These are phyloP conservation scores for Candida pini DNA, from an alignment of 805 yeast genomes.

Conservation along the genomic window DNA sequence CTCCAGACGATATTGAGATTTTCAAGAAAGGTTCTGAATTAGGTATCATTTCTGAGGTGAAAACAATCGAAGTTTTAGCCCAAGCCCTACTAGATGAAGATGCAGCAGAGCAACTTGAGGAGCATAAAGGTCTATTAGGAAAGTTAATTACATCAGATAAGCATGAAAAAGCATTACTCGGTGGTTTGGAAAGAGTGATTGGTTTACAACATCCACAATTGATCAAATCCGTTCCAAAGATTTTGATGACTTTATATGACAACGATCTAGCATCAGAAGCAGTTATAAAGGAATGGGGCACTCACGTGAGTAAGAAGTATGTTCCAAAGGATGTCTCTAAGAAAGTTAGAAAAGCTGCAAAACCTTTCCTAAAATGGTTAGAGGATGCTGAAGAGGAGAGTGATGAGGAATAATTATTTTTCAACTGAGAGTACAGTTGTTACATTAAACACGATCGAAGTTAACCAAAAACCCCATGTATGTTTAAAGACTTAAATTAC, in stretches of 20 bases:
- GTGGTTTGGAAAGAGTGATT: constrained; percentile 91
- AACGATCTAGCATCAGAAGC: constrained; percentile 83
- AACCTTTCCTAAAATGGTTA: constrained; percentile 92
- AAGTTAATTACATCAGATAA: constrained; percentile 65
- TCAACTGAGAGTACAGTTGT: no score
- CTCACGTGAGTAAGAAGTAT: constrained; percentile 85
- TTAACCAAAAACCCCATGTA: no score
- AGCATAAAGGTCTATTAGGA: constrained; percentile 76
- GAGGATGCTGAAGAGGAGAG: constrained; percentile 83
- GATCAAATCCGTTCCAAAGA: constrained; percentile 70
- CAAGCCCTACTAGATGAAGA: constrained; percentile 82
- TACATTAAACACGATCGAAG: no score
- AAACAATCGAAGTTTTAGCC: constrained; percentile 85
- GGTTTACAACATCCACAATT: constrained; percentile 73
- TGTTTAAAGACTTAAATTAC: no score
- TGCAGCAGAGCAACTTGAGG: constrained; percentile 63
- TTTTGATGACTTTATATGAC: constrained; percentile 76
- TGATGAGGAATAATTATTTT: constrained; percentile 19
- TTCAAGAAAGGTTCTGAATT: constrained; percentile 83
- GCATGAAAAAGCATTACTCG: constrained; percentile 84
- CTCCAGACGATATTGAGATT: constrained; percentile 84
- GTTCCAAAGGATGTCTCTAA: constrained; percentile 89
- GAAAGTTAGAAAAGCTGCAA: constrained; percentile 93
- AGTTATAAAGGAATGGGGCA: constrained; percentile 76
- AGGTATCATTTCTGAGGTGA: constrained; percentile 63